These are phyloP conservation scores for Chamaecyparis obtusa DNA, from an alignment of 75 land plant genomes.

Conservation along the genomic window DNA sequence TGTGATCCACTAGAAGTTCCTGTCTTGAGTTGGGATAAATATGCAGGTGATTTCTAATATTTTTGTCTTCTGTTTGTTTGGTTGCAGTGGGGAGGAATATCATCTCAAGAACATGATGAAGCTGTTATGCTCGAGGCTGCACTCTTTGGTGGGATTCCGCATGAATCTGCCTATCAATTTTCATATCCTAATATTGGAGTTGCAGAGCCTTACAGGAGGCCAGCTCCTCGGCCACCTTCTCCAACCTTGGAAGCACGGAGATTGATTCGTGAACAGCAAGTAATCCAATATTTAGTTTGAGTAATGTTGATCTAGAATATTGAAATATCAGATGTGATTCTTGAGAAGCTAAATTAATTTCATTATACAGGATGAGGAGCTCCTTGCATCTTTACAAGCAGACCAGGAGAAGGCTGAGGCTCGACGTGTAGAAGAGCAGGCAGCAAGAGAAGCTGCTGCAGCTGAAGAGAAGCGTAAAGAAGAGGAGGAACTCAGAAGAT, in stretches of 20 bases:
- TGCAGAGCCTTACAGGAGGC: conserved; percentile 20
- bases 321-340: not conserved
- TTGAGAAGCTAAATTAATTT: conserved; percentile 7
- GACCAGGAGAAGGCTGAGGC: conserved; percentile 79
- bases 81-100: conserved; percentile 89
- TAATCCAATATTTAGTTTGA: conserved; percentile 12
- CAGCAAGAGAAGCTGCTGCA: conserved; percentile 57
- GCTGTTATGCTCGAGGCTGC: conserved; percentile 99
- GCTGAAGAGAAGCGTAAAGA: conserved; percentile 47
- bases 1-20: not conserved
- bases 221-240: conserved; percentile 64
- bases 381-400: conserved; percentile 84
- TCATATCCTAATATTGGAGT: conserved; percentile 33
- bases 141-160: conserved; percentile 79
- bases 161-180: conserved; percentile 35
- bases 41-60: not conserved
- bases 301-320: not conserved
- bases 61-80: conserved; percentile 9
- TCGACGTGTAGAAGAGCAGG: conserved; percentile 41
- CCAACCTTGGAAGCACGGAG: conserved; percentile 78
- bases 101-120: conserved; percentile 91
- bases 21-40: not conserved
- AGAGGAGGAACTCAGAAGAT: conserved; percentile 55
- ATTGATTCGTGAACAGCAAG: conserved; percentile 87
- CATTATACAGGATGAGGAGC: conserved; percentile 79